Conservation (phyloP, 805 yeast species). For the Cyberlindnera mycetangii region DNA sequence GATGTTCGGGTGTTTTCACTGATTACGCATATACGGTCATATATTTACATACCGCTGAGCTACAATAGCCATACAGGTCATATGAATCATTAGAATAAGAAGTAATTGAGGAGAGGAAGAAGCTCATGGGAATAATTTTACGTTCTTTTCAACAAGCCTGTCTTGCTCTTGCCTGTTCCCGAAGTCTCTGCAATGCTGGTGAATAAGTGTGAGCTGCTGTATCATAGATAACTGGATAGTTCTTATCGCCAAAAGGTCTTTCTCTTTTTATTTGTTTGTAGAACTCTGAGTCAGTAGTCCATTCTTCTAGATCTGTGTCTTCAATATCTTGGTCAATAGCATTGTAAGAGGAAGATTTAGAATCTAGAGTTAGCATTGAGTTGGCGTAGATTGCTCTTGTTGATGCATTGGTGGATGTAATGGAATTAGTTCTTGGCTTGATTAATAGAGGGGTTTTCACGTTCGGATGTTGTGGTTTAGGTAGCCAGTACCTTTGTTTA, state of each 20-base stretch:
- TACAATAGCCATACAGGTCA: too few relatives aligned
- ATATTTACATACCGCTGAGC: too few relatives aligned
- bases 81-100: neutral
- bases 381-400: constrained; percentile 26
- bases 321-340: constrained; percentile 13
- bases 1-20: too few relatives aligned
- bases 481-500: constrained; percentile 72
- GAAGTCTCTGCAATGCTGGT: constrained; percentile 25
- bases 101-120: neutral
- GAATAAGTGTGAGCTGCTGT: constrained; percentile 28
- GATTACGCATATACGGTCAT: too few relatives aligned
- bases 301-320: constrained; percentile 25
- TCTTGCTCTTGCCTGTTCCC: constrained; percentile 22
- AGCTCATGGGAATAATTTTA: too few relatives aligned
- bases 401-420: constrained; percentile 23
- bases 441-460: constrained; percentile 19
- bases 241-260: constrained; percentile 37
- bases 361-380: constrained; percentile 21
- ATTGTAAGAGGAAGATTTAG: constrained; percentile 13
- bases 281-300: constrained; percentile 33
- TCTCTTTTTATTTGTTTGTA: constrained; percentile 34
- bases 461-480: constrained; percentile 11
- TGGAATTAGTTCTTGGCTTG: constrained; percentile 20
- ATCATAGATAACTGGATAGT: constrained; percentile 40
- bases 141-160: constrained; percentile 5